Percentiles rank a stretch among this genome's conserved stretches.
phyloP scores from a whole-genome alignment of 1,139 yeast species.

The Suhomyces yuchorum region DNA sequence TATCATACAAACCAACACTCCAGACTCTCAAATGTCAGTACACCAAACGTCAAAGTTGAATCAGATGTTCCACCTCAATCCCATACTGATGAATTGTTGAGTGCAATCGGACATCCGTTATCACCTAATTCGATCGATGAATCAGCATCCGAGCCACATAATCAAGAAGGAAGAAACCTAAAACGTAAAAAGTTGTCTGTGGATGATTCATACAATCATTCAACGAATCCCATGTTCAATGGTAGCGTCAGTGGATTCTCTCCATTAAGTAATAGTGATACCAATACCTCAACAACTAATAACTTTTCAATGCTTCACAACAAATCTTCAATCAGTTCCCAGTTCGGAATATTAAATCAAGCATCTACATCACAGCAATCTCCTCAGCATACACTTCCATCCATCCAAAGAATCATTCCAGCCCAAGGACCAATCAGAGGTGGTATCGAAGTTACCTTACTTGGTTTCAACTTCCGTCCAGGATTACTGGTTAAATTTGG shows the following conservation, averaged over 20 bases:
- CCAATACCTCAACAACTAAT: constrained; percentile 41
- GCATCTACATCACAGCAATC: constrained; percentile 8
- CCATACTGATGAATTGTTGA: constrained; percentile 8
- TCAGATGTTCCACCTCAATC: constrained; percentile 4
- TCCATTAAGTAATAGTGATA: constrained; percentile 50
- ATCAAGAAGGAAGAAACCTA: constrained; percentile 41
- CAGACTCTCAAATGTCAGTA: constrained; percentile 1
- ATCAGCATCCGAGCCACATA: constrained; percentile 61
- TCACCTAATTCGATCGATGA: constrained; percentile 71
- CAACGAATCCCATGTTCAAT: constrained; percentile 48
- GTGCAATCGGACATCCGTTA: constrained; percentile 34
- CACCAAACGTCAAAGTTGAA: constrained; percentile 1
- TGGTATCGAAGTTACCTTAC: constrained; percentile 88
- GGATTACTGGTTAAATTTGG: constrained; percentile 88
- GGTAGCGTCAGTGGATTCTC: constrained; percentile 46
- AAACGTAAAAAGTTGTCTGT: constrained; percentile 49
- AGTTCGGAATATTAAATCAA: constrained; percentile 19
- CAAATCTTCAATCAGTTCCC: constrained; percentile 7
- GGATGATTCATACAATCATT: constrained; percentile 44
- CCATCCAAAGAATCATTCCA: constrained; percentile 84
- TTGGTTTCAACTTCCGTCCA: constrained; percentile 83
- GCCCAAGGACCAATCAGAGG: constrained; percentile 95
- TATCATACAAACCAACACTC: not conserved
- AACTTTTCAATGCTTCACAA: constrained; percentile 10
- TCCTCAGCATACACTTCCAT: constrained; percentile 40